Conservation (phyloP, 371 early-diverging fungal genomes). For the Syncephalastrum racemosum region DNA sequence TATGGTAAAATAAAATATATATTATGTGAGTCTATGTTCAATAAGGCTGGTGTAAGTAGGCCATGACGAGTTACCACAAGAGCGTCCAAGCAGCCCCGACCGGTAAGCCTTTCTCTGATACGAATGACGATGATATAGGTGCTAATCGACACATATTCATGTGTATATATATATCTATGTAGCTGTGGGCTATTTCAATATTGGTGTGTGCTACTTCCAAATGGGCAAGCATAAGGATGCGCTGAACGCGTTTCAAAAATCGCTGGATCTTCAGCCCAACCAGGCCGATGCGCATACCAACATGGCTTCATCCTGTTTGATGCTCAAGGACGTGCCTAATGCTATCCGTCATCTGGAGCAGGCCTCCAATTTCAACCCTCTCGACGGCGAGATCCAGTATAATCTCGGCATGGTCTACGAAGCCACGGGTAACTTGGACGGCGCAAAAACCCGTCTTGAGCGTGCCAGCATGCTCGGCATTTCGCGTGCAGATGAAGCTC, state of each 20-base stretch:
- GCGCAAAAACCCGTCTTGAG: slow-evolving; percentile 70
- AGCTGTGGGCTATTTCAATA: slow-evolving; percentile 75
- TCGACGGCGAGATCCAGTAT: slow-evolving; percentile 75
- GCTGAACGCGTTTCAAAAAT: slow-evolving; percentile 65
- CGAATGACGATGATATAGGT: too few relatives aligned
- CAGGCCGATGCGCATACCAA: slow-evolving; percentile 84
- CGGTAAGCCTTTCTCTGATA: slow-evolving; percentile 14
- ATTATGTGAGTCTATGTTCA: background rate
- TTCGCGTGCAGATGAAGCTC: slow-evolving; percentile 50
- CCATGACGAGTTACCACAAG: slow-evolving; percentile 52
- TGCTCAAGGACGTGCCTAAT: slow-evolving; percentile 58
- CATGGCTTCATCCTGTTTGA: slow-evolving; percentile 74
- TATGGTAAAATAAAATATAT: slow-evolving; percentile 26
- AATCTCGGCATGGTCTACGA: slow-evolving; percentile 81
- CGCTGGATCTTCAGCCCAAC: slow-evolving; percentile 64
- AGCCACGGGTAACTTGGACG: slow-evolving; percentile 63
- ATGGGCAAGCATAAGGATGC: slow-evolving; percentile 66
- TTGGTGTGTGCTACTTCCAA: slow-evolving; percentile 76
- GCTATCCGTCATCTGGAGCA: slow-evolving; percentile 69
- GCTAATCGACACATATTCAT: background rate
- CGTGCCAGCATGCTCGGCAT: slow-evolving; percentile 63
- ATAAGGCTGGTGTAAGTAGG: slow-evolving; percentile 16
- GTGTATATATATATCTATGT: slow-evolving; percentile 6
- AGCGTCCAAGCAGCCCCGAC: slow-evolving; percentile 46
- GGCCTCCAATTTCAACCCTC: slow-evolving; percentile 71